Base-by-base conservation (phyloP, 495 filamentous ascomycete species). In the Penicillium lagena region DNA sequence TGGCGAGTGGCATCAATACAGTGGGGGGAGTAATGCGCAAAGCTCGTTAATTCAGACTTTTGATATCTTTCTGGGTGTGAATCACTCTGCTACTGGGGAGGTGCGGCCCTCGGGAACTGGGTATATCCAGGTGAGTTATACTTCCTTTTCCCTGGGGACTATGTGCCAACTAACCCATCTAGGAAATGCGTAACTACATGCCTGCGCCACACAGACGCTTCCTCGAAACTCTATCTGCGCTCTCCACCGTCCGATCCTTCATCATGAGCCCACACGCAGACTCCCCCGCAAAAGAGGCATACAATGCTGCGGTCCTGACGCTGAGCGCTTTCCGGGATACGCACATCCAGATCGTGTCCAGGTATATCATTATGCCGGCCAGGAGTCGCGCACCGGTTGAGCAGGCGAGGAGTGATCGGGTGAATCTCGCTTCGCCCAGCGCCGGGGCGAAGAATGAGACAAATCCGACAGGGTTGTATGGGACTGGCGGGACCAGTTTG, bases 151-250 rank as follows among this genome's bases (percentile, higher is more conserved):
- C 35, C 4, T 32, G 3, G 17, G 14, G 14, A 15, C 5, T 9
- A 37, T 15, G 31, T 35, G 2, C 22, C 48, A 34, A 46, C 35
- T 13, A 30, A n/a, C 7, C 40, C 15, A 33, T 13, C 9, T 28
- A 86, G 65, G 88, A 96, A 54, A 98, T 98, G 93, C 84, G 93
- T 31, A 78, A 76, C 22, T 98, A 98, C 66, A 97, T 98, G 93
- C 93, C 93, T 9, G 91, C 87, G 0, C 81, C 89, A 0, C 93
- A 98, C 51, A 82, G 86, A 2, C 81, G 82, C 31, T 98, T 98
- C 67, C 74, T 98, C 0, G 74, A 86, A 46, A 79, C 85, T 37
- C 79, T 96, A 12, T 72, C 77, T 12, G 66, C 60, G 2, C 81
- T 89, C 4, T 80, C 89, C 34, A 96, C 95, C 55, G 82, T 97